Percentiles rank a stretch among this genome's conserved stretches.
phyloP scores from a whole-genome alignment of 1,139 yeast species.

The Nakaseomyces sp. region DNA sequence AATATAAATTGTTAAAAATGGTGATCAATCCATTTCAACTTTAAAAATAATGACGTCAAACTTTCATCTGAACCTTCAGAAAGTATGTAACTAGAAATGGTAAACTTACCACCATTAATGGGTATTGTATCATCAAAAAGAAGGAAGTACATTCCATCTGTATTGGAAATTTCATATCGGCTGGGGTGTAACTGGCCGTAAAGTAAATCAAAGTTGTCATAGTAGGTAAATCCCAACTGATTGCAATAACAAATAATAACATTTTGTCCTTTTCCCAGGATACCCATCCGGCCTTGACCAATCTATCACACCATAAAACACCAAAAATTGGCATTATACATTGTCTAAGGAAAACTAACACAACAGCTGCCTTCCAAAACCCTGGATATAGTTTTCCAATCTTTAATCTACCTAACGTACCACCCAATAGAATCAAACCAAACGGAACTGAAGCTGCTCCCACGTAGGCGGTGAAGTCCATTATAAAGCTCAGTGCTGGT shows the following conservation, averaged over 20 bases:
- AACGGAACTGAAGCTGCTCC: conserved; percentile 83
- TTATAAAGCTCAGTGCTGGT: conserved; percentile 72
- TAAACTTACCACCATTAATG: conserved; percentile 47
- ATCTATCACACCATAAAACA: conserved; percentile 42
- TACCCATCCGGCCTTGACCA: conserved; percentile 40
- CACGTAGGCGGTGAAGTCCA: conserved; percentile 66
- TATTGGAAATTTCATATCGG: conserved; percentile 44
- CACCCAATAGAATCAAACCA: conserved; percentile 71
- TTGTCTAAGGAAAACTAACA: conserved; percentile 38
- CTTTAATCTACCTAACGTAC: conserved; percentile 65
- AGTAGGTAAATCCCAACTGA: conserved; percentile 57
- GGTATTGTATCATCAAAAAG: conserved; percentile 53
- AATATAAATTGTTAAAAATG: too few relatives aligned
- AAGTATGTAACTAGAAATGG: conserved; percentile 61
- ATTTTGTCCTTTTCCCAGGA: conserved; percentile 42
- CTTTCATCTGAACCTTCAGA: conserved; percentile 35
- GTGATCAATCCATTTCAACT: too few relatives aligned
- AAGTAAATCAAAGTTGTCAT: conserved; percentile 62
- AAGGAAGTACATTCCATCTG: conserved; percentile 71
- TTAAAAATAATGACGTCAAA: too few relatives aligned
- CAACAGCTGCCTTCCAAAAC: conserved; percentile 51
- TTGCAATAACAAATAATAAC: conserved; percentile 53
- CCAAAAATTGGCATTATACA: conserved; percentile 52
- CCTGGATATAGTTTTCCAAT: conserved; percentile 53
- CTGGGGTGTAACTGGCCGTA: conserved; percentile 64